Conservation (phyloP, 768 basidiomycete genomes). For the Leucocoprinus leucothites region DNA sequence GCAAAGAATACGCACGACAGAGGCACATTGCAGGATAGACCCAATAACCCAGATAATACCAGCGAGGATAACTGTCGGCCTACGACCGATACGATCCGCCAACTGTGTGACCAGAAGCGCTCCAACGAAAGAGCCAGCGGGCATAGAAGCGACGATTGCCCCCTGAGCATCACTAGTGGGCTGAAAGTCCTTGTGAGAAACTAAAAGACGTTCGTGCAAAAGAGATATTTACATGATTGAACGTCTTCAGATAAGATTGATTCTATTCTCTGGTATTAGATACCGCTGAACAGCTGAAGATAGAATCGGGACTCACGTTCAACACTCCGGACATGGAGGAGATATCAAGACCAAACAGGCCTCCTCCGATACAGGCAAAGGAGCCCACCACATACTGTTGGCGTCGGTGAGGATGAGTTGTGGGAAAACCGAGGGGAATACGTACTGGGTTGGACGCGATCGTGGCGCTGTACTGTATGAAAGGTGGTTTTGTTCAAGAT, state of each 20-base stretch:
- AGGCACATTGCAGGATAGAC: conserved; percentile 66
- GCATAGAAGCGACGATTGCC: conserved; percentile 77
- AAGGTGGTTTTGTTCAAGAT: too few relatives aligned
- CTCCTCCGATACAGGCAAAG: conserved; percentile 80
- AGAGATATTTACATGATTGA: conserved; percentile 28
- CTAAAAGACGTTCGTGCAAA: background rate
- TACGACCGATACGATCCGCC: conserved; percentile 65
- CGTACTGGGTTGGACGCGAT: conserved; percentile 30
- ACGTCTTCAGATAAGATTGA: conserved; percentile 31
- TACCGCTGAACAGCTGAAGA: too few relatives aligned
- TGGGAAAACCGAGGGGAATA: background rate
- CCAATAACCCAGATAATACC: conserved; percentile 75
- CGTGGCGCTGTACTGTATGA: conserved; percentile 26
- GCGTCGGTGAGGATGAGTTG: background rate
- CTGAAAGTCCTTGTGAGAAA: conserved; percentile 18
- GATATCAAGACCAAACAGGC: conserved; percentile 78
- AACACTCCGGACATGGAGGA: conserved; percentile 81
- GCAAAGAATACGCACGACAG: conserved; percentile 29
- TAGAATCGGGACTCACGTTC: conserved; percentile 25
- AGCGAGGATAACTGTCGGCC: conserved; percentile 60
- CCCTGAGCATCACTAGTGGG: conserved; percentile 59
- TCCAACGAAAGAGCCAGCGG: conserved; percentile 68
- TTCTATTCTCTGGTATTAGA: too few relatives aligned
- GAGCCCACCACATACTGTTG: conserved; percentile 78
- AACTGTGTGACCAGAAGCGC: conserved; percentile 60